Percentiles rank a stretch among this genome's conserved stretches.
Evolutionary conservation across 176 grass and related monocot species (phyloP).

Genomic region (barley (Hordeum vulgare)): MorexV3_pseudomolecules_assembly NC_058522.1:380927697-380928196

Average conservation of each 20-base stretch:
- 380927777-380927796: not conserved
- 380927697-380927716: not conserved
- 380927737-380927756: not conserved
- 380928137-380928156: not conserved
- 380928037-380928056: constrained; percentile 99
- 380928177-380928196: constrained; percentile 9
- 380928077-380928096: constrained; percentile 97
- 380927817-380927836: not conserved
- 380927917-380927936: not conserved
- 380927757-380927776: not conserved
- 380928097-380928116: constrained; percentile 95
- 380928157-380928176: constrained; percentile 14
- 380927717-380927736: not conserved
- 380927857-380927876: not conserved
- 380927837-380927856: constrained; percentile 10
- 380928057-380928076: constrained; percentile 90
- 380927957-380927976: constrained; percentile 12
- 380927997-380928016: constrained; percentile 97
- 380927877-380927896: not conserved
- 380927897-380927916: not conserved
- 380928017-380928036: constrained; percentile 93
- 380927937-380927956: not conserved
- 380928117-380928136: constrained; percentile 64
- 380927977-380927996: constrained; percentile 66
- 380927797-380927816: not conserved